phyloP scores from a whole-genome alignment of 768 basidiomycete species.

The Rubroboletus pulcherrimus region DNA sequence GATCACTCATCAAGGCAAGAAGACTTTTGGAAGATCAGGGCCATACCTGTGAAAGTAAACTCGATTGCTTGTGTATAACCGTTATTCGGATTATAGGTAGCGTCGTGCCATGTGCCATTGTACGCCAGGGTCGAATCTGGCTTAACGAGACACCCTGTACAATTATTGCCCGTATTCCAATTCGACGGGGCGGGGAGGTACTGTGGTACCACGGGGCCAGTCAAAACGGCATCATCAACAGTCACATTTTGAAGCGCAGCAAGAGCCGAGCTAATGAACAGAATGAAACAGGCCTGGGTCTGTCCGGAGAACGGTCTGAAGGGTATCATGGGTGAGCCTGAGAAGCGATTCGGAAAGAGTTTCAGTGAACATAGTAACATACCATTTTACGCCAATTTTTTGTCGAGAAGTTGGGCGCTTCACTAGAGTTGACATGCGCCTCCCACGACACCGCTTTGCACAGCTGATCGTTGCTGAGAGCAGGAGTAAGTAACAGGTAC shows the following conservation, averaged over 20 bases:
- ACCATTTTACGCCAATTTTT: too few species aligned
- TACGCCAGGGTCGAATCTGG: constrained; percentile 3
- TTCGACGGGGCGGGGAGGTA: constrained; percentile 1
- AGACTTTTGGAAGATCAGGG: not conserved
- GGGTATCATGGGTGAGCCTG: not conserved
- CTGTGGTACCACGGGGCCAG: constrained; percentile 1
- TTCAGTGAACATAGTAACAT: not conserved
- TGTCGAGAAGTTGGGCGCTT: too few species aligned
- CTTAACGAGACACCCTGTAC: not conserved
- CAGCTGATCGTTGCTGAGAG: too few species aligned
- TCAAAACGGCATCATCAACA: constrained; percentile 5
- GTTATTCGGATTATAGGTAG: not conserved
- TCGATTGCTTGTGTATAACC: not conserved
- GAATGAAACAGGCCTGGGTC: not conserved
- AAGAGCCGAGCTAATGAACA: not conserved
- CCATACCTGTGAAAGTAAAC: constrained; percentile 12
- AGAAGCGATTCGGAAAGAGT: not conserved
- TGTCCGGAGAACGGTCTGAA: not conserved
- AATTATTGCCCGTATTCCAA: constrained; percentile 12
- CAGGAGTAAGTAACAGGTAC: too few species aligned
- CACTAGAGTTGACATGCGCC: too few species aligned
- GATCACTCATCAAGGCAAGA: not conserved
- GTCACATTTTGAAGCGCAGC: constrained; percentile 2
- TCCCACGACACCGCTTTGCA: too few species aligned
- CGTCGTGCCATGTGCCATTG: constrained; percentile 19